Conservation (phyloP, 345 rosid species). For the Hypericum perforatum region DNA sequence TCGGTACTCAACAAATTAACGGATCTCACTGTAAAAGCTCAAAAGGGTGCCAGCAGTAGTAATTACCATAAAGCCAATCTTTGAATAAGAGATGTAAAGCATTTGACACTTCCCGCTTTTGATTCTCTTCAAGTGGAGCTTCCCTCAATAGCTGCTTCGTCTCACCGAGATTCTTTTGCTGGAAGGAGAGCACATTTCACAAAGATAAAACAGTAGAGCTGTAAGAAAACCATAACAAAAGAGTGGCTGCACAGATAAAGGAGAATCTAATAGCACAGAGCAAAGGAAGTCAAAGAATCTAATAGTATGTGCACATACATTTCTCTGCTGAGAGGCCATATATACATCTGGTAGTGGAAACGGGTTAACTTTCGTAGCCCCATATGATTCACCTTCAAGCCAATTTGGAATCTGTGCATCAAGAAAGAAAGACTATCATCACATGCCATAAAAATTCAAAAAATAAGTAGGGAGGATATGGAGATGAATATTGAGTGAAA, state of each 20-base stretch:
- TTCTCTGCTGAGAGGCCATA: constrained; percentile 64
- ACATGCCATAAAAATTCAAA: background rate
- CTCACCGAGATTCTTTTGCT: constrained; percentile 77
- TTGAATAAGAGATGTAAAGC: constrained; percentile 90
- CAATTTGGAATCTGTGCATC: constrained; percentile 79
- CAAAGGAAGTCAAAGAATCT: no score
- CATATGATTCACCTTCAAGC: constrained; percentile 61
- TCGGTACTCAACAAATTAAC: no score
- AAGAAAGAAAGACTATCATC: constrained; percentile 1
- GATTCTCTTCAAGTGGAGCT: constrained; percentile 72
- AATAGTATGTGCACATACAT: constrained; percentile 31
- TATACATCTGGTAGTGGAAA: constrained; percentile 74
- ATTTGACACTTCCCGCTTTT: constrained; percentile 71
- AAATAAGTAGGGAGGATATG: background rate
- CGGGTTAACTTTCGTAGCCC: constrained; percentile 76
- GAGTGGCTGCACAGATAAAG: constrained; percentile 4
- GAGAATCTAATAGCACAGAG: constrained; percentile 4
- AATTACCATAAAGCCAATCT: constrained; percentile 93
- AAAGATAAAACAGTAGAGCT: constrained; percentile 1
- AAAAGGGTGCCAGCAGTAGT: background rate
- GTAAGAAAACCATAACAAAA: constrained; percentile 2
- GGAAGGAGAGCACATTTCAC: constrained; percentile 9
- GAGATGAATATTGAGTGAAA: background rate
- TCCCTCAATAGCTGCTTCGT: constrained; percentile 62
- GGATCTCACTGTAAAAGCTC: no score